Base-by-base conservation (phyloP, 2,329 filamentous ascomycete genomes). In the Fusarium pseudograminearum region DNA sequence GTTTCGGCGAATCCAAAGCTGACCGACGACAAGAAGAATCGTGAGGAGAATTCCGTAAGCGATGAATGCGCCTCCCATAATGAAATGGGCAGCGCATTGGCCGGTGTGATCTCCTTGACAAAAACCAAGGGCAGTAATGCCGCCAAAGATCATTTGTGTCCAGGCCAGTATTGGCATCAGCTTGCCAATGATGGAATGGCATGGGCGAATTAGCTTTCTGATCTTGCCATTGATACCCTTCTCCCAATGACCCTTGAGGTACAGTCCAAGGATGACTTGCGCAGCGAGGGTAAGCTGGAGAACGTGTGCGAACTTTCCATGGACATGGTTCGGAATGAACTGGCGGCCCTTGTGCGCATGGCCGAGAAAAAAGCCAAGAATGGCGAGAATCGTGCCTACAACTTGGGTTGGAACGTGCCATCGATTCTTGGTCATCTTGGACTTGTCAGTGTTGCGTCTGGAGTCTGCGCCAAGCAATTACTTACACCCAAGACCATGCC, bases 61-160 rank as follows among this genome's bases (percentile, higher is more conserved):
- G 73, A 99, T 95, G 78, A 99, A 99, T 2, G 95, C 94, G 72
- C 92, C 91, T 45, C 96, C 96, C 96, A 99, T 99, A 80, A 98
- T 99, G 80, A 98, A 99, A 80, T 99, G 96, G 2, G 96, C 96
- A 42, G 93, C 82, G 80, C 96, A 99, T 80, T 99, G 96, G 33
- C 94, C 95, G 2, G 94, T 79, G 77, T 99, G 95, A 61, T 98
- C 94, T 56, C 86, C 93, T 71, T 93, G 92, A 79, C 96, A 99
- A 83, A 97, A 98, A 24, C 96, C 96, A 58, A 97, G 85, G 6
- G 92, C 86, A 0, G 95, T 95, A 76, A 99, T 98, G 40, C 94
- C 96, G 52, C 96, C 96, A 79, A 99, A 97, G 9, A 99, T 78
- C 90, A 99, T 97, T 83, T 99, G 96, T 8, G 90, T 86, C 96